Evolutionary conservation across 805 yeast species (phyloP).

Genomic region (Ogataea paraovalis): DNA sequence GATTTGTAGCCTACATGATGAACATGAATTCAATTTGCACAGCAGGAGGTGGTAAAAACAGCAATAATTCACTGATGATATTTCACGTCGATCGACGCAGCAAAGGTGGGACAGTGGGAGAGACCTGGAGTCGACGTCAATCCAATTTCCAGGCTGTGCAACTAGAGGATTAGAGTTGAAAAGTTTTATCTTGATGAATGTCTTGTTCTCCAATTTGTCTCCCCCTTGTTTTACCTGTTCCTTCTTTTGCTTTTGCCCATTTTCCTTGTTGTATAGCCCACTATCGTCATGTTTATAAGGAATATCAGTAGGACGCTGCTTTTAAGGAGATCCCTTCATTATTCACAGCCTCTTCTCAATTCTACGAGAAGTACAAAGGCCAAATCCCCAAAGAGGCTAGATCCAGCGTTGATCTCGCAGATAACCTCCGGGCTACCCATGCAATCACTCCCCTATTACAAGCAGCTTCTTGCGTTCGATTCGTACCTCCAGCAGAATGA

Average conservation of each 20-base stretch:
- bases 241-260: background rate
- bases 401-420: background rate
- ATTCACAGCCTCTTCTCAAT: background rate
- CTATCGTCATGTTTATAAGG: background rate
- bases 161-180: too few relatives aligned
- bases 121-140: too few relatives aligned
- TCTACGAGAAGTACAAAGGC: background rate
- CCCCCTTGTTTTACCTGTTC: background rate
- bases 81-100: too few relatives aligned
- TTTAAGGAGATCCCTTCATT: background rate
- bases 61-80: too few relatives aligned
- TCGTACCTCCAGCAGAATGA: constrained; percentile 38
- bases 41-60: too few relatives aligned
- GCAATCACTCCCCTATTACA: constrained; percentile 44
- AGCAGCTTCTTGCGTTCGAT: constrained; percentile 49
- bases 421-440: constrained; percentile 14
- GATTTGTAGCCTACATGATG: too few relatives aligned
- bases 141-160: too few relatives aligned
- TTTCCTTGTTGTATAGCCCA: background rate
- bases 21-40: too few relatives aligned
- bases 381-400: background rate
- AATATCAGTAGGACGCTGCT: background rate
- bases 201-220: too few relatives aligned
- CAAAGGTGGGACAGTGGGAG: too few relatives aligned
- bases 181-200: too few relatives aligned